A percentile compares a stretch with the other conserved stretches of the same genome.
Conservation (phyloP, 2,329 filamentous ascomycete genomes). For the Penicillium brasilianum region DNA sequence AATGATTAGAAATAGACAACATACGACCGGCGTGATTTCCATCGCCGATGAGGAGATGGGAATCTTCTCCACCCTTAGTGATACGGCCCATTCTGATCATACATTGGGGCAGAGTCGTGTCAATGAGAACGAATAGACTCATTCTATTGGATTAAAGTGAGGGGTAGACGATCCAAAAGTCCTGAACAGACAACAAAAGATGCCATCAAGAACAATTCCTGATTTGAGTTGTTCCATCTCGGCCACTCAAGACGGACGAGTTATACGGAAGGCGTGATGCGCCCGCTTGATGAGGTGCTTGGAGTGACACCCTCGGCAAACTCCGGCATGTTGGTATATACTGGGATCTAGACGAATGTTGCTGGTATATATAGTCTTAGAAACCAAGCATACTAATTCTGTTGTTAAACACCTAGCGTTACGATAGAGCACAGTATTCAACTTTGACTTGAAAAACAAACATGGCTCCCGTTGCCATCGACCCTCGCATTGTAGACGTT, state of each 20-base stretch:
- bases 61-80: constrained; percentile 8
- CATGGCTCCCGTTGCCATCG: constrained; percentile 66
- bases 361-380: neutral
- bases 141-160: constrained; percentile 14
- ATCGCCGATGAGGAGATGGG: constrained; percentile 33
- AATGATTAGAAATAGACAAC: constrained; percentile 16
- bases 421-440: neutral
- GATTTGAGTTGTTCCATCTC: neutral
- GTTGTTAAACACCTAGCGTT: neutral
- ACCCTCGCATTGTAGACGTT: constrained; percentile 67
- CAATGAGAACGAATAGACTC: neutral
- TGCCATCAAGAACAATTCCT: neutral
- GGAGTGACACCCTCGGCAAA: neutral
- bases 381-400: neutral
- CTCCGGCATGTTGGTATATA: neutral
- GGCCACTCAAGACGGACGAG: neutral
- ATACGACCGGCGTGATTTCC: constrained; percentile 26
- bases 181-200: neutral
- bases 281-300: constrained; percentile 40
- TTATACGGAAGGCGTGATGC: constrained; percentile 36
- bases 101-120: neutral
- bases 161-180: constrained; percentile 10
- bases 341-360: neutral
- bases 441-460: constrained; percentile 18
- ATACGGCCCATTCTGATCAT: neutral